phyloP scores from a whole-genome alignment of 1,139 yeast genomes.

The Fermentozyma sake region DNA sequence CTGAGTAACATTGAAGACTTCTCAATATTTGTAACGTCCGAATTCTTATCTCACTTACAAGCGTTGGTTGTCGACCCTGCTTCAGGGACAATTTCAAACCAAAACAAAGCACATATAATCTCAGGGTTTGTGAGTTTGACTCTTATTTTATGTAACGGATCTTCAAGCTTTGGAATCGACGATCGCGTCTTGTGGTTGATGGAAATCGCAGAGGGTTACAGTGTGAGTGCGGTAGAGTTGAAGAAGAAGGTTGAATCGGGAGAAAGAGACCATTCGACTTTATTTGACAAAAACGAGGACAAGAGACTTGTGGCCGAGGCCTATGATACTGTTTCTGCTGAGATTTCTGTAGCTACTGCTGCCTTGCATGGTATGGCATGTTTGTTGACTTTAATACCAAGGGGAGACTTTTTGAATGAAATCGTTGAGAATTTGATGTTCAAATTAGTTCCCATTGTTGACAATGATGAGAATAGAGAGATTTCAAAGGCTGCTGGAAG shows the following conservation, averaged over 20 bases:
- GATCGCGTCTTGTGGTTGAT: slow-evolving; percentile 39
- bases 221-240: slow-evolving; percentile 31
- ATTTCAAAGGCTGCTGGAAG: slow-evolving; percentile 53
- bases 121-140: slow-evolving; percentile 43
- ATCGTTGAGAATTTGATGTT: slow-evolving; percentile 31
- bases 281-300: slow-evolving; percentile 34
- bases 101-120: slow-evolving; percentile 37
- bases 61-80: slow-evolving; percentile 31
- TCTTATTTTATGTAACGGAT: slow-evolving; percentile 44
- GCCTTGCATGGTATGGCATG: slow-evolving; percentile 48
- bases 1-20: slow-evolving; percentile 51
- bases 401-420: slow-evolving; percentile 41
- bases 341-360: slow-evolving; percentile 38
- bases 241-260: slow-evolving; percentile 34
- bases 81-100: slow-evolving; percentile 27
- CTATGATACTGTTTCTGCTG: slow-evolving; percentile 26
- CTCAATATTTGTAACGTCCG: slow-evolving; percentile 40
- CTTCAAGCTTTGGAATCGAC: slow-evolving; percentile 49
- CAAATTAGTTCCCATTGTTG: slow-evolving; percentile 38
- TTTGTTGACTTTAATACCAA: slow-evolving; percentile 38
- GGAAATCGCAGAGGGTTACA: slow-evolving; percentile 45
- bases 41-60: slow-evolving; percentile 32
- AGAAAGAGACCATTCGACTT: slow-evolving; percentile 42
- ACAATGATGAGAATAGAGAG: slow-evolving; percentile 38
- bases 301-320: slow-evolving; percentile 36